Evolutionary conservation across 345 rosid species (phyloP).

Genomic region (Camelina hispida): DNA sequence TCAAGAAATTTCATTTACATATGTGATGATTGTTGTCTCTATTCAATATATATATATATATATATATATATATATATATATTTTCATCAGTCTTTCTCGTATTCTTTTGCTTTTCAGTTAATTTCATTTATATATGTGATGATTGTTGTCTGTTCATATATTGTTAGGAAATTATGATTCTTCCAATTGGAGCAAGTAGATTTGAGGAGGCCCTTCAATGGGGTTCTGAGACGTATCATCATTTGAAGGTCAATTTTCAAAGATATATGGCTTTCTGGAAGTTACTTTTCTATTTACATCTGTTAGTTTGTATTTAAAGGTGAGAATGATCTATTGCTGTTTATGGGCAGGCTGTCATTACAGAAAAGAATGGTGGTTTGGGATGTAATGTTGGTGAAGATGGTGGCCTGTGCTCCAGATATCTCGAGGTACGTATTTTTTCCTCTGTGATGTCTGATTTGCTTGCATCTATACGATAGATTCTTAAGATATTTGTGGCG

Average conservation of each 20-base stretch:
- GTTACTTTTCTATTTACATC: slow-evolving; percentile 8
- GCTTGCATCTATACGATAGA: not conserved
- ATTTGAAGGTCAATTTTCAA: slow-evolving; percentile 74
- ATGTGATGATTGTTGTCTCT: too few relatives aligned
- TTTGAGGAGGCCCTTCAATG: slow-evolving; percentile 96
- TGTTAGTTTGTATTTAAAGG: slow-evolving; percentile 2
- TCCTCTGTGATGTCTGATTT: slow-evolving; percentile 32
- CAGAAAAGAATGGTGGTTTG: slow-evolving; percentile 72
- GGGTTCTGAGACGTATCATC: too few relatives aligned
- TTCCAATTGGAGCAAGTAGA: slow-evolving; percentile 87
- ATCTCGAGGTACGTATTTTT: slow-evolving; percentile 66
- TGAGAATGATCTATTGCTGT: slow-evolving; percentile 44
- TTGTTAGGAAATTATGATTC: slow-evolving; percentile 85
- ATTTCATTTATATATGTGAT: not conserved
- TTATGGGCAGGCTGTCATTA: slow-evolving; percentile 76
- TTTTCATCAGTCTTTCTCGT: too few relatives aligned
- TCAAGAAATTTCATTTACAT: not conserved
- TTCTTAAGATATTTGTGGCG: not conserved
- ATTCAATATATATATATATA: too few relatives aligned
- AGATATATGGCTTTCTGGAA: slow-evolving; percentile 27
- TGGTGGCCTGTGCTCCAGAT: slow-evolving; percentile 94
- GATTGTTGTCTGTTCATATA: slow-evolving; percentile 30
- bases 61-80: too few relatives aligned
- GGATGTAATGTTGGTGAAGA: slow-evolving; percentile 92
- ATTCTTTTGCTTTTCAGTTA: not conserved